A percentile compares a stretch with the other conserved stretches of the same genome.
phyloP scores from a whole-genome alignment of 805 yeast species.

The Kluyveromyces siamensis region DNA sequence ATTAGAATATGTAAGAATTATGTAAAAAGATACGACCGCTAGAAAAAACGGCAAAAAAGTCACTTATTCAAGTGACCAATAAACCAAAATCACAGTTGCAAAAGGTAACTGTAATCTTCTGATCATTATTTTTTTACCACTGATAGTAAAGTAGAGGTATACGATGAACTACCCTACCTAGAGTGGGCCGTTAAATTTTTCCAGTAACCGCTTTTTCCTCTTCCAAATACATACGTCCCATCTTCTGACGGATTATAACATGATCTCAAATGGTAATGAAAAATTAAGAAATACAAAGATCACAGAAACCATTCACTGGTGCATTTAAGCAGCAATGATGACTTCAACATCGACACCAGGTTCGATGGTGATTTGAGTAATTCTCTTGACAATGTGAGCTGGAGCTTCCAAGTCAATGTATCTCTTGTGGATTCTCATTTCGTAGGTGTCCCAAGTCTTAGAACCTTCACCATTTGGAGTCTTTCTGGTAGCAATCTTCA shows the following conservation, averaged over 20 bases:
- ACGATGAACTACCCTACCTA: constrained; percentile 30
- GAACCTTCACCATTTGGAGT: constrained; percentile 99
- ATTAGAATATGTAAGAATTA: not conserved
- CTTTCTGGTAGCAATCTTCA: constrained; percentile 98
- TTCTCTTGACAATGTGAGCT: constrained; percentile 84
- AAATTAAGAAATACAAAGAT: not conserved
- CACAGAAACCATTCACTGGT: constrained; percentile 7
- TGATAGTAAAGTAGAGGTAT: constrained; percentile 34
- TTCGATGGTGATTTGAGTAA: constrained; percentile 96
- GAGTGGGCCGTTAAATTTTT: constrained; percentile 24
- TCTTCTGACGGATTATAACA: not conserved
- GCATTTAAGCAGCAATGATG: constrained; percentile 69
- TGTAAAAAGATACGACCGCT: not conserved
- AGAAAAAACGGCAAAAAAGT: constrained; percentile 3
- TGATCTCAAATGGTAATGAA: not conserved
- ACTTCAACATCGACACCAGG: constrained; percentile 99
- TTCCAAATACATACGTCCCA: not conserved
- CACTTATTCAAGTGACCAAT: constrained; percentile 9
- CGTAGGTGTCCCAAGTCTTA: constrained; percentile 99
- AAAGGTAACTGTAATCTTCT: not conserved
- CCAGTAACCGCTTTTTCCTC: not conserved
- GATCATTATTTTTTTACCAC: constrained; percentile 24
- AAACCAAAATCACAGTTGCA: constrained; percentile 1
- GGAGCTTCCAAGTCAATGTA: constrained; percentile 97
- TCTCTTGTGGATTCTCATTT: constrained; percentile 99